These are phyloP conservation scores for Platanthera guangdongensis DNA, from an alignment of 106 monocot genomes.

Conservation along the genomic window DNA sequence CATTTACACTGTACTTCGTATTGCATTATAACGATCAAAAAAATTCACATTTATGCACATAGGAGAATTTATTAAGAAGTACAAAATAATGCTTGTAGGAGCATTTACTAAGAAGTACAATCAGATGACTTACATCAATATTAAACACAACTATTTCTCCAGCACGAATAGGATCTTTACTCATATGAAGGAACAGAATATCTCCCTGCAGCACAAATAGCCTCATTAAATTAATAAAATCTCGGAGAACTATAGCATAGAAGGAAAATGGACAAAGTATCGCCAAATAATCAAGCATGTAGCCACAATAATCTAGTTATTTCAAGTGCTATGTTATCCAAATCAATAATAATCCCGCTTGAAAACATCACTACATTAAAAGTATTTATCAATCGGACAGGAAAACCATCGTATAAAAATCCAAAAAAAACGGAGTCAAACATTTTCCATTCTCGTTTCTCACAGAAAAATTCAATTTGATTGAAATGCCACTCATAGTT, in stretches of 20 bases:
- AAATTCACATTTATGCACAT: neutral
- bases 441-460: neutral
- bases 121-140: conserved; percentile 37
- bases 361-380: neutral
- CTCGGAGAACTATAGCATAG: neutral
- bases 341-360: neutral
- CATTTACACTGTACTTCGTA: neutral
- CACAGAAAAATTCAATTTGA: neutral
- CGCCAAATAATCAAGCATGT: neutral
- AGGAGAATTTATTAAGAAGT: neutral
- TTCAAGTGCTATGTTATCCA: neutral
- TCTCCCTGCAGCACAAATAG: conserved; percentile 40
- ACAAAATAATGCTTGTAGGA: neutral
- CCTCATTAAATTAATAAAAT: neutral
- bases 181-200: conserved; percentile 59
- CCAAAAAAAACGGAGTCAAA: neutral
- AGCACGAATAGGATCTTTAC: conserved; percentile 51
- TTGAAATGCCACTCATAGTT: neutral
- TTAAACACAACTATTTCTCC: conserved; percentile 76
- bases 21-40: no score
- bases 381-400: neutral
- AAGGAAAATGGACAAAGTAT: neutral
- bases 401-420: neutral
- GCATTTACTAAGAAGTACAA: neutral
- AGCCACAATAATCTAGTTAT: neutral